These are phyloP conservation scores for Strobilomyces echinocephalus DNA, from an alignment of 768 basidiomycete species.

Conservation along the genomic window DNA sequence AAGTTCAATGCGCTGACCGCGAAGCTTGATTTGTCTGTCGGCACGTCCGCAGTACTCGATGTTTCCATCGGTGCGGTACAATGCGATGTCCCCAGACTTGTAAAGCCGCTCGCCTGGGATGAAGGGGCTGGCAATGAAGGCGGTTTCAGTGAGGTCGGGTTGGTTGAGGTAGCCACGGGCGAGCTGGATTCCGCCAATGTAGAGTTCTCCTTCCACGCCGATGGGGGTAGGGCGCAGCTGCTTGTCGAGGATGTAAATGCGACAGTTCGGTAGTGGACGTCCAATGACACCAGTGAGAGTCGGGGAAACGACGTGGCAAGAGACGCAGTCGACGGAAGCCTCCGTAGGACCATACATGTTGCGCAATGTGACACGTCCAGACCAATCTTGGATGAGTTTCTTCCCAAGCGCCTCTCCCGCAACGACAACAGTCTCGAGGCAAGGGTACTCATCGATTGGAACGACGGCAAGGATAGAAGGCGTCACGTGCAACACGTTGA, in stretches of 20 bases:
- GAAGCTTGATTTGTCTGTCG: conserved; percentile 33
- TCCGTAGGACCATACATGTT: conserved; percentile 36
- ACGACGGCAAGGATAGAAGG: conserved; percentile 29
- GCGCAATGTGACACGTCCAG: conserved; percentile 21
- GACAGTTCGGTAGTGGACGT: conserved; percentile 28
- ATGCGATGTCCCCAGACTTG: conserved; percentile 29
- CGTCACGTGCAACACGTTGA: conserved; percentile 27
- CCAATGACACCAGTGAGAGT: conserved; percentile 25
- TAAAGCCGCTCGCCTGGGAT: conserved; percentile 27
- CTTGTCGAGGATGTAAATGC: conserved; percentile 29
- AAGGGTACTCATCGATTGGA: conserved; percentile 24
- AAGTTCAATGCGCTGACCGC: conserved; percentile 32
- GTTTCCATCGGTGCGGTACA: conserved; percentile 27
- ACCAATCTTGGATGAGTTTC: conserved; percentile 24
- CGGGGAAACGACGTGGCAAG: conserved; percentile 22
- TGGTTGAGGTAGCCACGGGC: conserved; percentile 22
- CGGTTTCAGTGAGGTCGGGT: conserved; percentile 24
- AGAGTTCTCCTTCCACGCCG: conserved; percentile 26
- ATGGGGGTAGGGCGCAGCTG: conserved; percentile 24
- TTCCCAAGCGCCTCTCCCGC: conserved; percentile 22
- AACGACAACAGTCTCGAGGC: conserved; percentile 26
- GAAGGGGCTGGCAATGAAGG: conserved; percentile 30
- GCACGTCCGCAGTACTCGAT: conserved; percentile 30
- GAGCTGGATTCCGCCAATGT: conserved; percentile 20
- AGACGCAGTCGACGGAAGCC: conserved; percentile 28